Percentiles rank a stretch among this genome's conserved stretches.
Evolutionary conservation across 768 basidiomycete species (phyloP).

Genomic region (Postia placenta): DNA sequence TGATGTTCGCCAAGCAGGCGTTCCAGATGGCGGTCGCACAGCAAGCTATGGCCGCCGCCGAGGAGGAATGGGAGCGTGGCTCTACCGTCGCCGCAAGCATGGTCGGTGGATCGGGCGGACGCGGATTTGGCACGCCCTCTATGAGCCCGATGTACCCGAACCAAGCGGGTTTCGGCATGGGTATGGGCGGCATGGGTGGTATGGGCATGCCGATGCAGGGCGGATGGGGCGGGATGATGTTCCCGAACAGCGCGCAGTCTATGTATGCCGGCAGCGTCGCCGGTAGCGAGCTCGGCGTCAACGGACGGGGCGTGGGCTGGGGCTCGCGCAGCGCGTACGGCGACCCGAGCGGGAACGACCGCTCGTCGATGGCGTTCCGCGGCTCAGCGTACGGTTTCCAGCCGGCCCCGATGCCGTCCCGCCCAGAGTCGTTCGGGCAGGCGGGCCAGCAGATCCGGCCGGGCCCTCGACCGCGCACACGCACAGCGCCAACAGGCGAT

Average conservation of each 20-base stretch:
- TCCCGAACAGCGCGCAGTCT: conserved; percentile 43
- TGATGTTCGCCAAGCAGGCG: conserved; percentile 81
- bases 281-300: conserved; percentile 32
- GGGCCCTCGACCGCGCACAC: conserved; percentile 22
- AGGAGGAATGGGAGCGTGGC: conserved; percentile 85
- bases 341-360: conserved; percentile 33
- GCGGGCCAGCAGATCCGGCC: conserved; percentile 13
- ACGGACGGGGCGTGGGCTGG: conserved; percentile 35
- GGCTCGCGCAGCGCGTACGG: conserved; percentile 67
- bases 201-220: conserved; percentile 22
- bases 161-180: conserved; percentile 28
- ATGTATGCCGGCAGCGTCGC: conserved; percentile 69
- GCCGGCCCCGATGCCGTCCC: conserved; percentile 2
- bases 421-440: conserved; percentile 10
- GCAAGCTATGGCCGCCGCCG: conserved; percentile 85
- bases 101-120: conserved; percentile 37
- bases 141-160: conserved; percentile 19
- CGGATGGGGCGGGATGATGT: conserved; percentile 33
- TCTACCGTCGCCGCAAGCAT: conserved; percentile 48
- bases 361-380: conserved; percentile 21
- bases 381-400: conserved; percentile 9
- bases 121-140: conserved; percentile 26
- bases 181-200: conserved; percentile 31
- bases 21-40: conserved; percentile 89
- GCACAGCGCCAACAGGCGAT: conserved; percentile 26